Percentiles rank a stretch among this genome's conserved stretches.
phyloP scores from a whole-genome alignment of 225 moss, liverwort and hornwort species.

The Pleurozium schreberi region DNA sequence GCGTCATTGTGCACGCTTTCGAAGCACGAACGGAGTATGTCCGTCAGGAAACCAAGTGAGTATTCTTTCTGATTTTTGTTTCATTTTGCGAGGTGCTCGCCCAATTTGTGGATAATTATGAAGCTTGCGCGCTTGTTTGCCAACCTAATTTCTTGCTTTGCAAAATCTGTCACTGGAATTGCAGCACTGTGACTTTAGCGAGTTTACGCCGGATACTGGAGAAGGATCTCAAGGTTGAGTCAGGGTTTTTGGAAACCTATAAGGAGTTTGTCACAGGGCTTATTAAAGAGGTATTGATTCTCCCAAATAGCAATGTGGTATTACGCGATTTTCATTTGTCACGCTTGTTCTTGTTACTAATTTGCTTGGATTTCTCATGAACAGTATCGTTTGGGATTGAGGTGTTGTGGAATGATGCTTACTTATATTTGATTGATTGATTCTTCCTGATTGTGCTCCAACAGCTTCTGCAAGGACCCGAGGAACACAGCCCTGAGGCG shows the following conservation, averaged over 20 bases:
- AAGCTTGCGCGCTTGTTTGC: not conserved
- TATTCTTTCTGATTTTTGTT: not conserved
- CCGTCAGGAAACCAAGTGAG: slow-evolving; percentile 22
- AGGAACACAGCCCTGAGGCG: not conserved
- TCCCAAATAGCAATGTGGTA: not conserved
- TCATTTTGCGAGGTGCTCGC: not conserved
- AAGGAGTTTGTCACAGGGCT: not conserved
- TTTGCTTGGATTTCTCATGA: not conserved
- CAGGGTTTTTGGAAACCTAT: slow-evolving; percentile 17
- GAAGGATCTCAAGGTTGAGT: slow-evolving; percentile 36
- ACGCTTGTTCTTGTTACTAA: not conserved
- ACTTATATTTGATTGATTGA: not conserved
- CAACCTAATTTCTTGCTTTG: not conserved
- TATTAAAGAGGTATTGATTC: slow-evolving; percentile 8
- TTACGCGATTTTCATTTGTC: not conserved
- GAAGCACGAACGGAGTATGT: slow-evolving; percentile 18
- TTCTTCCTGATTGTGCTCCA: not conserved
- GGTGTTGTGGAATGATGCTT: not conserved
- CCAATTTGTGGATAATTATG: not conserved
- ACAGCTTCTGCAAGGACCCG: slow-evolving; percentile 14
- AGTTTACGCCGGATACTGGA: slow-evolving; percentile 36
- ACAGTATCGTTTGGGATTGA: not conserved
- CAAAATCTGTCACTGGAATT: not conserved
- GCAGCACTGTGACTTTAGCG: slow-evolving; percentile 31
- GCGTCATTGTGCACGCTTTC: slow-evolving; percentile 12